Evolutionary conservation across 306 rosid genomes (phyloP).

Genomic region (Malus sieversii): DNA sequence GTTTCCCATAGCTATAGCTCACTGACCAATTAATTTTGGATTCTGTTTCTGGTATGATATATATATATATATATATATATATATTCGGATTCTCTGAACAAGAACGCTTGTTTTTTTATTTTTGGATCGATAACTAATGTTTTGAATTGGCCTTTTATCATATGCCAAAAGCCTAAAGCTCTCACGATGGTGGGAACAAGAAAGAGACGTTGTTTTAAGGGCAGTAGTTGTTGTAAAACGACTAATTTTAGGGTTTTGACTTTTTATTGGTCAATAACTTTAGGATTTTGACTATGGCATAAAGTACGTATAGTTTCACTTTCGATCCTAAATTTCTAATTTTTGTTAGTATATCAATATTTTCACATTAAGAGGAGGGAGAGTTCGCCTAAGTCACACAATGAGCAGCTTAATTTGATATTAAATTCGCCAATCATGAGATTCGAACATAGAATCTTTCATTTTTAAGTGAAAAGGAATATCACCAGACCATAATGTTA

Average conservation of each 20-base stretch:
- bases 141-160: neutral
- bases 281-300: slow-evolving; percentile 15
- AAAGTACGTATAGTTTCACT: slow-evolving; percentile 14
- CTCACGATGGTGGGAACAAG: slow-evolving; percentile 25
- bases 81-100: neutral
- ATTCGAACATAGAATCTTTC: no score
- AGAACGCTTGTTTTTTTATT: neutral
- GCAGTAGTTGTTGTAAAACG: slow-evolving; percentile 14
- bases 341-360: no score
- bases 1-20: slow-evolving; percentile 59
- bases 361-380: no score
- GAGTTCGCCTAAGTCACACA: rapidly evolving
- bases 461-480: no score
- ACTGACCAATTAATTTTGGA: neutral
- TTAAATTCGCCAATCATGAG: no score
- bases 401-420: no score
- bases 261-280: neutral
- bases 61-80: no score
- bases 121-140: neutral
- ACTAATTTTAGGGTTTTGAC: slow-evolving; percentile 11
- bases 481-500: rapidly evolving
- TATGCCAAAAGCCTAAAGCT: neutral
- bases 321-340: no score
- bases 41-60: neutral
- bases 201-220: slow-evolving; percentile 23